Base-by-base conservation (phyloP, 805 yeast genomes). In the Saccharomycopsis javanensis region DNA sequence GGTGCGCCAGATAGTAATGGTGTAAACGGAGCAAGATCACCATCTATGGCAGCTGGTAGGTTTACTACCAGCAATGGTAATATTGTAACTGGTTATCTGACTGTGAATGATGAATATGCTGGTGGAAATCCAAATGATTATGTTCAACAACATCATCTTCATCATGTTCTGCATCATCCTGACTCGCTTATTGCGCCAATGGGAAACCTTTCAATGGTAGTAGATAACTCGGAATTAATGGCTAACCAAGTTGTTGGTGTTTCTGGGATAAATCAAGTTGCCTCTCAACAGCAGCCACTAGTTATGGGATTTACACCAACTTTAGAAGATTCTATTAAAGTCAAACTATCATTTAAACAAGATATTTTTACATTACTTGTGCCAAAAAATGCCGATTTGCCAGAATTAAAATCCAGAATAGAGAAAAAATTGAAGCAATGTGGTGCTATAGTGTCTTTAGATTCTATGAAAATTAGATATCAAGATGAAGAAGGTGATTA, bases 401-500 rank as follows among this genome's bases (percentile, higher is more conserved):
- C 74, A 10, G 82, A 79, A 50, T 73, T 88, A 57, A 71, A 79
- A 51, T 78, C 74, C 50, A 80, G 81, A 59, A 79, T 88, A 37
- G 81, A 79, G 60, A 76, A 75, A 53, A 82, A 83, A 65, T 67
- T 83, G 51, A 72, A 75, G 50, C 77, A 79, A 54, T 75, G 81
- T 56, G 86, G 84, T 25, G 75, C 69, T 13, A 62, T 73, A 51
- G 70, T 72, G 57, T 60, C 65, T n/a, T 68, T 68, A 51, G 54
- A 52, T 55, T 74, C 71, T 23, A 71, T 79, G 42, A 79, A 85
- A 64, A 76, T 94, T 60, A 84, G 83, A 69, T 92, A 89, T 68
- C 82, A 82, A 67, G 99, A 94, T 69, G 99, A 94, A 70, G 99
- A 94, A 68, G 97, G 96, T 16, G 99, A 94, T 68, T 85, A 80